Base-by-base conservation (phyloP, 2,329 filamentous ascomycete genomes). In the Escovopsis sp. region DNA sequence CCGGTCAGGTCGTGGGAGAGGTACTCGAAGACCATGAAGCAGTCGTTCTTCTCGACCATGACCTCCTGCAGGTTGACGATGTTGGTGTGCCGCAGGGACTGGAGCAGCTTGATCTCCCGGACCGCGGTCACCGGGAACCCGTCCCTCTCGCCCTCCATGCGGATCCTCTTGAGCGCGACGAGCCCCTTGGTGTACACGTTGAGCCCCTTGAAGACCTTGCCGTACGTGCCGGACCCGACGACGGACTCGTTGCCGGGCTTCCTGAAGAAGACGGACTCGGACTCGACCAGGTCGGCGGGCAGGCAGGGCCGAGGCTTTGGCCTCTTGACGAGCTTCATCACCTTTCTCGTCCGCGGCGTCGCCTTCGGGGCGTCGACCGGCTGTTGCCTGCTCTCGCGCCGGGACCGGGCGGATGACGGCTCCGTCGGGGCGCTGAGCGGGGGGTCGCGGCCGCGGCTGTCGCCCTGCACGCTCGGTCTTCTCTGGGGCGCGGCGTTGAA, bases 21-120 rank as follows among this genome's bases (percentile, higher is more conserved):
- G 57, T 98, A 98, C 59, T 98, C 91, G 50, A 98, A 98, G 3
- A 98, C 91, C 91, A 98, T 98, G 63, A 94, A 98, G 60, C 91
- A 98, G 61, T 96, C 88, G 51, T 96, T 96, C 57, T 82, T 84
- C 63, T 98, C 91, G 2, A 98, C 91, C 91, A 98, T 98, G 50
- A 93, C 85, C 63, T 94, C 87, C 49, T 84, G 77, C 14, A 94
- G 66, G 34, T 79, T 78, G 43, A 94, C 85, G 39, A 94, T 79
- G 53, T 93, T 94, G 45, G 71, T 65, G 53, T 94, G 85, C 47
- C 81, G 79, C 16, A 94, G 69, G 4, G 84, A 88, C 56, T 94
- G 86, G n/a, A 94, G 69, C 20, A 94, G 68, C 58, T 93, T 93
- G 66, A 94, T 88, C 59, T 94, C 87, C 45, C 87, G 79, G 24